phyloP scores from a whole-genome alignment of 805 yeast species.

The Candida corydali region DNA sequence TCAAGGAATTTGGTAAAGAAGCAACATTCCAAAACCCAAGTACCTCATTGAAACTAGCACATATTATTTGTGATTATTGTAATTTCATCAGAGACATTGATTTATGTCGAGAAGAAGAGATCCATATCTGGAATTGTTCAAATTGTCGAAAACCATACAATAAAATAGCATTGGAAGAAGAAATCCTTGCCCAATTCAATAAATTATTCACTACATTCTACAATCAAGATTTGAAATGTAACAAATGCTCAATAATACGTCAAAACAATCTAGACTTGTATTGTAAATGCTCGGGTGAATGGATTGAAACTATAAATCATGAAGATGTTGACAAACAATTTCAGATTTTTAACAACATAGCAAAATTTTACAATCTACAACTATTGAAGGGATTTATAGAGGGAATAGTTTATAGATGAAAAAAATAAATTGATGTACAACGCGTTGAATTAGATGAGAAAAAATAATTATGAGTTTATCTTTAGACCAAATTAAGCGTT shows the following conservation, averaged over 20 bases:
- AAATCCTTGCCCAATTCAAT: slow-evolving; percentile 61
- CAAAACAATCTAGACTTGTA: slow-evolving; percentile 65
- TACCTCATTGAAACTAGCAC: slow-evolving; percentile 59
- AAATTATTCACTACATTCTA: slow-evolving; percentile 55
- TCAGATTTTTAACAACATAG: slow-evolving; percentile 52
- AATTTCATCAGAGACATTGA: slow-evolving; percentile 72
- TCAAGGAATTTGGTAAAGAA: slow-evolving; percentile 78
- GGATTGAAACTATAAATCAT: slow-evolving; percentile 57
- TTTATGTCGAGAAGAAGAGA: slow-evolving; percentile 65
- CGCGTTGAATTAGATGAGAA: too few relatives aligned
- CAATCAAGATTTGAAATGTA: slow-evolving; percentile 78
- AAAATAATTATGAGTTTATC: slow-evolving; percentile 7
- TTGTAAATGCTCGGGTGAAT: slow-evolving; percentile 86
- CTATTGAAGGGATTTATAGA: slow-evolving; percentile 43
- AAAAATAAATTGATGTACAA: background rate
- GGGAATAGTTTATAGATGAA: slow-evolving; percentile 3
- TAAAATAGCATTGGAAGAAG: slow-evolving; percentile 73
- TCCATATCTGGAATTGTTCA: slow-evolving; percentile 55
- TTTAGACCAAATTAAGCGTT: background rate
- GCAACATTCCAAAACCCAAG: slow-evolving; percentile 75
- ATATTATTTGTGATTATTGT: slow-evolving; percentile 77
- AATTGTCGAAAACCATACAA: slow-evolving; percentile 64
- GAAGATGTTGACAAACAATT: slow-evolving; percentile 43
- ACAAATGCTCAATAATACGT: slow-evolving; percentile 66
- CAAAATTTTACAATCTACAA: slow-evolving; percentile 56